Evolutionary conservation across 2,329 filamentous ascomycete genomes (phyloP), one percentile per base, ranked within the genome.

Genomic region (Epichloe bromicola): DNA sequence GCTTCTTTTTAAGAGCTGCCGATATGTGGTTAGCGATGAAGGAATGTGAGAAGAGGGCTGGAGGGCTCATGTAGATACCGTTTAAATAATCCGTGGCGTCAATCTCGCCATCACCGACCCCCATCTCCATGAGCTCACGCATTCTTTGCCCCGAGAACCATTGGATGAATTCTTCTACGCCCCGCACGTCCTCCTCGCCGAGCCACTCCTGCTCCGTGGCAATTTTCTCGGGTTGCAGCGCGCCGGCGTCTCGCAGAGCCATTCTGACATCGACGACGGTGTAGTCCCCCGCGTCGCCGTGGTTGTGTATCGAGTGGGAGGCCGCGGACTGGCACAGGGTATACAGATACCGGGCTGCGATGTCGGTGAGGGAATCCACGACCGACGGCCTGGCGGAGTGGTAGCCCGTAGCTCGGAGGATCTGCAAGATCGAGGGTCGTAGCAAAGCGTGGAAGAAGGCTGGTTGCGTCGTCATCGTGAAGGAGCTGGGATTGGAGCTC

Each of bases 331-430:
- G 78, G 55, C 86, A 87, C 19, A 96, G 79, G 3, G 87, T 71
- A 20, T 80, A 72, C 52, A 97, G 72, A 67, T 96, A 95, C 57
- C 86, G 82, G 42, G 84, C 86, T 0, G 88, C 83, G 7, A 97
- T 76, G 67, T 96, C 89, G 14, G 88, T 86, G n/a, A 96, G 67
- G 10, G 86, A 83, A 69, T 97, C 90, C 52, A 96, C 74, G 6
- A 94, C 89, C 3, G 85, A 84, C 2, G 88, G 83, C 50, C 82
- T 82, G 48, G 88, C 86, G 41, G 84, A 77, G 65, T 94, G 87
- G 70, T 94, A 97, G 64, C 91, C 91, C 23, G 88, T 85, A 33
- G 90, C 88, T 62, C 91, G 88, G 48, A 97, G 81, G 61, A 95
- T 91, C 68, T 96, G 89, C 52, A 97, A 80, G 54, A 96, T 80